Evolutionary conservation across 2,329 filamentous ascomycete genomes (phyloP).

Genomic region (Verticillium tricorpus): DNA sequence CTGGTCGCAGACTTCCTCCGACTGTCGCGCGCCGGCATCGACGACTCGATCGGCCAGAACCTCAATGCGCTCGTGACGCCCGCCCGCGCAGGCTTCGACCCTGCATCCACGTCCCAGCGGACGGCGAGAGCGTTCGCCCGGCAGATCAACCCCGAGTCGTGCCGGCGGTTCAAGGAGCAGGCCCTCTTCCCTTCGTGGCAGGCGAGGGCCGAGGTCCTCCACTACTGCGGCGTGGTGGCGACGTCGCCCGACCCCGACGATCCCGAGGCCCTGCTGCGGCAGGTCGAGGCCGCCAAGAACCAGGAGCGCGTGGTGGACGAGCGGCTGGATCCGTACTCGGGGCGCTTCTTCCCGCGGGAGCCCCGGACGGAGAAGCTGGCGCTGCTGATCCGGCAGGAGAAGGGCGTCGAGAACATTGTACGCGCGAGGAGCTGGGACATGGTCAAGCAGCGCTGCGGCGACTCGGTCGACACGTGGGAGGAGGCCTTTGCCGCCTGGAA

Average conservation of each 20-base stretch:
- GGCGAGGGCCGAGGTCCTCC: slow-evolving; percentile 73
- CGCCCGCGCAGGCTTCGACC: slow-evolving; percentile 68
- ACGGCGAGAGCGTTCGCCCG: slow-evolving; percentile 44
- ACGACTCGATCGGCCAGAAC: slow-evolving; percentile 91
- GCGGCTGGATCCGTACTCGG: slow-evolving; percentile 86
- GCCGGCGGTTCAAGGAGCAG: slow-evolving; percentile 66
- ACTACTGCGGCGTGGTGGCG: slow-evolving; percentile 85
- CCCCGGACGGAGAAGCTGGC: slow-evolving; percentile 77
- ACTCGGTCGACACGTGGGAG: slow-evolving; percentile 56
- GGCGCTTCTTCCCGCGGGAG: slow-evolving; percentile 74
- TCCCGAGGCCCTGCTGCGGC: slow-evolving; percentile 65
- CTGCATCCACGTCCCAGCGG: slow-evolving; percentile 66
- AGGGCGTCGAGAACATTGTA: slow-evolving; percentile 73
- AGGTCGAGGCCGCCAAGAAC: slow-evolving; percentile 66
- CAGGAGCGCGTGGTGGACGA: slow-evolving; percentile 78
- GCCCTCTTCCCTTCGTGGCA: slow-evolving; percentile 90
- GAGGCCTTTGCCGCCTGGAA: slow-evolving; percentile 61
- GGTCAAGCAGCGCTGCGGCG: slow-evolving; percentile 69
- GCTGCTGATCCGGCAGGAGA: slow-evolving; percentile 67
- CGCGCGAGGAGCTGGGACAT: slow-evolving; percentile 77
- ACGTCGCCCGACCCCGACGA: slow-evolving; percentile 84
- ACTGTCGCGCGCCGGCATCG: slow-evolving; percentile 75
- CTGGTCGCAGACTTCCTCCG: slow-evolving; percentile 73
- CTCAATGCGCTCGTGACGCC: slow-evolving; percentile 86
- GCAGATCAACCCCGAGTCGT: slow-evolving; percentile 58